phyloP scores from a whole-genome alignment of 2,329 filamentous ascomycete genomes.

The Pleurostoma richardsiae region DNA sequence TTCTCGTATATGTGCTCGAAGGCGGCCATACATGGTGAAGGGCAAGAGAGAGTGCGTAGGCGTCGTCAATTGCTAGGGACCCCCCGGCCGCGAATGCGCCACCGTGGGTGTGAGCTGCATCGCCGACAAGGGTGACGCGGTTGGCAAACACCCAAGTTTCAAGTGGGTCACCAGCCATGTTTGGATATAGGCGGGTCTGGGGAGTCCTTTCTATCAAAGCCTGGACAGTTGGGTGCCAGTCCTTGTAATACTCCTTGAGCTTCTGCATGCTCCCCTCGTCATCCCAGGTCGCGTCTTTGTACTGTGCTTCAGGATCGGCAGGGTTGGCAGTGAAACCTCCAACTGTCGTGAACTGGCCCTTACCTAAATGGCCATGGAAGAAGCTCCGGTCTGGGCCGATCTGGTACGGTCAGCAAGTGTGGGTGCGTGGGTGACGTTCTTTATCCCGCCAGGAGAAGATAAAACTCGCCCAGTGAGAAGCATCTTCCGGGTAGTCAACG shows the following conservation, averaged over 20 bases:
- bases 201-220: constrained; percentile 34
- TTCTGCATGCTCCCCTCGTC: constrained; percentile 26
- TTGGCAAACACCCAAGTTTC: constrained; percentile 33
- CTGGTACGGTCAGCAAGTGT: constrained; percentile 28
- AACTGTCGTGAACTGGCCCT: constrained; percentile 35
- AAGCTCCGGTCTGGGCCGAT: constrained; percentile 33
- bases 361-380: constrained; percentile 36
- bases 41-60: constrained; percentile 32
- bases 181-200: constrained; percentile 33
- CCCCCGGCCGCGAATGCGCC: constrained; percentile 34
- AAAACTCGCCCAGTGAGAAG: no score
- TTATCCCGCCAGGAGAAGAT: no score
- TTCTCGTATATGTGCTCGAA: not conserved
- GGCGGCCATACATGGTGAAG: constrained; percentile 27
- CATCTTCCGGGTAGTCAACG: constrained; percentile 30
- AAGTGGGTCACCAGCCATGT: constrained; percentile 31
- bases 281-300: constrained; percentile 29
- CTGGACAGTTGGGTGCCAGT: constrained; percentile 35
- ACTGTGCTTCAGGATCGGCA: constrained; percentile 20
- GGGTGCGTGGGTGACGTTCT: no score
- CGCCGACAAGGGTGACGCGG: constrained; percentile 29
- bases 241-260: constrained; percentile 28
- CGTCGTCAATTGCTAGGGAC: constrained; percentile 32
- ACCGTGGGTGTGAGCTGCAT: constrained; percentile 34
- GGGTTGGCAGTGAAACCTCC: constrained; percentile 32